Conservation (phyloP, 352 stramenopile genomes). For the Pythium pectinolyticum region DNA sequence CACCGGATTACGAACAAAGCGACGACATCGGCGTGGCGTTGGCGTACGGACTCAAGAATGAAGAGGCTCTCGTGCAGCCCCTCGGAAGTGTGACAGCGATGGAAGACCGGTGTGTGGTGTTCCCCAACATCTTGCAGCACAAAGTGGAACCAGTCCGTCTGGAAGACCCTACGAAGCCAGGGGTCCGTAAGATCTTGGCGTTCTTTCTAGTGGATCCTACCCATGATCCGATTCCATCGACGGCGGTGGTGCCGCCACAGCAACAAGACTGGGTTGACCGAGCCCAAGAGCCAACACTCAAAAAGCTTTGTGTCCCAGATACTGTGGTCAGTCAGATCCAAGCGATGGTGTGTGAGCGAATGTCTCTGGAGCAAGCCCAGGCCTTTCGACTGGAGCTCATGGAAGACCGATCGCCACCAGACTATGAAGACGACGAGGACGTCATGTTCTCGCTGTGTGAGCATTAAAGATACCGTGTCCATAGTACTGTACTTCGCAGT, state of each 20-base stretch:
- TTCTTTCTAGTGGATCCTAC: constrained; percentile 36
- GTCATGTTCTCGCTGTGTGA: constrained; percentile 13
- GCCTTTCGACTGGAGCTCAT: constrained; percentile 1
- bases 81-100: constrained; percentile 20
- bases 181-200: constrained; percentile 35
- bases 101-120: constrained; percentile 29
- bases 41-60: constrained; percentile 9
- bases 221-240: constrained; percentile 24
- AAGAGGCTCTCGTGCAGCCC: constrained; percentile 7
- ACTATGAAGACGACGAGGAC: background rate
- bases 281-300: background rate
- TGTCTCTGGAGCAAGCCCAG: constrained; percentile 19
- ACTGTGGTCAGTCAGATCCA: background rate
- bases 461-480: no score
- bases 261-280: constrained; percentile 28
- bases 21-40: constrained; percentile 16
- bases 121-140: constrained; percentile 37
- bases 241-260: constrained; percentile 29
- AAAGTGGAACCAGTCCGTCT: constrained; percentile 31
- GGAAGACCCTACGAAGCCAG: constrained; percentile 20
- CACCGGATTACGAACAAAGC: constrained; percentile 3
- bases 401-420: constrained; percentile 1
- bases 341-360: background rate
- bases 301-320: background rate
- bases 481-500: no score